A percentile compares a stretch with the other conserved stretches of the same genome.
Conservation (phyloP, 805 yeast genomes). For the Pichia nanzhaoensis region DNA sequence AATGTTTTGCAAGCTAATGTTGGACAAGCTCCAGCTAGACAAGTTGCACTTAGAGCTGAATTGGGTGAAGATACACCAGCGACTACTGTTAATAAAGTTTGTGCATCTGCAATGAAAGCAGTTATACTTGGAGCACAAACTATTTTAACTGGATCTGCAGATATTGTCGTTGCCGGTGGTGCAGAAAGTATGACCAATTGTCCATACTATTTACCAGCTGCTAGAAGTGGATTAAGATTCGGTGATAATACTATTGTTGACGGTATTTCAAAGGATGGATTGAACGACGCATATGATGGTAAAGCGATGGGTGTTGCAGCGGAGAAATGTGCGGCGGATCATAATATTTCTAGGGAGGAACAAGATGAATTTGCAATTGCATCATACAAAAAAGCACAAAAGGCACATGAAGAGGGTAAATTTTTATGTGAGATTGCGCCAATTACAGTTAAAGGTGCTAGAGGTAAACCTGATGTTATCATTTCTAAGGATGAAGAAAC, state of each 20-base stretch:
- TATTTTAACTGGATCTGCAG: slow-evolving; percentile 82
- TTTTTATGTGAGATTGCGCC: slow-evolving; percentile 81
- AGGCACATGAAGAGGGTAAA: slow-evolving; percentile 75
- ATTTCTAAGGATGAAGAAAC: slow-evolving; percentile 81
- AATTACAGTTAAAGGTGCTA: slow-evolving; percentile 77
- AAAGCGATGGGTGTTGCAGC: slow-evolving; percentile 95
- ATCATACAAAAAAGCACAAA: slow-evolving; percentile 81
- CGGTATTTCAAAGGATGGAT: slow-evolving; percentile 89
- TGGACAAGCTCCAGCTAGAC: slow-evolving; percentile 98
- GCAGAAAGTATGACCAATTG: slow-evolving; percentile 96
- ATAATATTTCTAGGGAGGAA: slow-evolving; percentile 67
- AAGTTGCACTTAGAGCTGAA: slow-evolving; percentile 89
- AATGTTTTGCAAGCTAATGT: slow-evolving; percentile 87
- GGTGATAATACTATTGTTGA: slow-evolving; percentile 79
- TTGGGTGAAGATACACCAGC: slow-evolving; percentile 75
- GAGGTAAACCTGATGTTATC: slow-evolving; percentile 80
- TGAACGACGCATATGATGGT: slow-evolving; percentile 84
- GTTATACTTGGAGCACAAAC: slow-evolving; percentile 87
- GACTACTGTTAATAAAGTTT: slow-evolving; percentile 90
- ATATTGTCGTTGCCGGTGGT: slow-evolving; percentile 93
- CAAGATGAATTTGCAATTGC: slow-evolving; percentile 85
- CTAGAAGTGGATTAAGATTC: slow-evolving; percentile 84
- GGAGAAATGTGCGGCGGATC: slow-evolving; percentile 89
- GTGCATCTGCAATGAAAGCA: slow-evolving; percentile 94
- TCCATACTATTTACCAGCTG: slow-evolving; percentile 84